These are phyloP conservation scores for Cupressus sempervirens DNA, from an alignment of 75 land plant species.

Conservation along the genomic window DNA sequence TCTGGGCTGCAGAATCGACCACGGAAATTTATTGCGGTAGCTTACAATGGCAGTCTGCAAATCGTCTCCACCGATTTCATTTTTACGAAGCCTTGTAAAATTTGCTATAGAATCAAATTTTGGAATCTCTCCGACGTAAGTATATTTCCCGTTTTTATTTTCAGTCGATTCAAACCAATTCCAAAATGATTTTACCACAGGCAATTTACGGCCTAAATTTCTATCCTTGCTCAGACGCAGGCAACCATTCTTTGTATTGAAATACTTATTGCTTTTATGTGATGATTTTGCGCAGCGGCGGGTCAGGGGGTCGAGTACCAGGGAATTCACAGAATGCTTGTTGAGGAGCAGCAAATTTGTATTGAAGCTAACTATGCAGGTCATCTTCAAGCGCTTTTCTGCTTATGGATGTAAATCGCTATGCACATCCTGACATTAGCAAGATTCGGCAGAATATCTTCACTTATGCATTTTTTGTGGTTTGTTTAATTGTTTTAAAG, in stretches of 20 bases:
- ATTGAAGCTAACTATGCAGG: not conserved
- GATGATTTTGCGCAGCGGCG: not conserved
- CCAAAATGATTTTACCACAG: not conserved
- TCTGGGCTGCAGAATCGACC: conserved; percentile 69
- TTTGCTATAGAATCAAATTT: conserved; percentile 58
- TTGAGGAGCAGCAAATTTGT: not conserved
- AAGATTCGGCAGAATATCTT: not conserved
- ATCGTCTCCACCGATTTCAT: conserved; percentile 35
- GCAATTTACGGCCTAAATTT: not conserved
- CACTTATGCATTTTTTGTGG: not conserved
- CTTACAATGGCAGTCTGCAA: conserved; percentile 87
- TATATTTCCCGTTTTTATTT: conserved; percentile 8
- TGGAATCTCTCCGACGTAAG: conserved; percentile 8
- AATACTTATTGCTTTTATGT: not conserved
- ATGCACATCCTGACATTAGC: not conserved
- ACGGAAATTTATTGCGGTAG: conserved; percentile 69
- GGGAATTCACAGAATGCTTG: not conserved
- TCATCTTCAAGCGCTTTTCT: not conserved
- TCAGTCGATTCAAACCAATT: not conserved
- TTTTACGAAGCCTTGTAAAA: conserved; percentile 61
- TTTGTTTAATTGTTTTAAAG: not conserved
- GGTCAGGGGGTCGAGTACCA: not conserved
- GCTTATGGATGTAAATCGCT: not conserved
- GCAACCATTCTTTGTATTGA: not conserved
- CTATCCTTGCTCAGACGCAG: not conserved